Evolutionary conservation across 208 protist genomes (phyloP).

Genomic region (Wallacemonas sp.): DNA sequence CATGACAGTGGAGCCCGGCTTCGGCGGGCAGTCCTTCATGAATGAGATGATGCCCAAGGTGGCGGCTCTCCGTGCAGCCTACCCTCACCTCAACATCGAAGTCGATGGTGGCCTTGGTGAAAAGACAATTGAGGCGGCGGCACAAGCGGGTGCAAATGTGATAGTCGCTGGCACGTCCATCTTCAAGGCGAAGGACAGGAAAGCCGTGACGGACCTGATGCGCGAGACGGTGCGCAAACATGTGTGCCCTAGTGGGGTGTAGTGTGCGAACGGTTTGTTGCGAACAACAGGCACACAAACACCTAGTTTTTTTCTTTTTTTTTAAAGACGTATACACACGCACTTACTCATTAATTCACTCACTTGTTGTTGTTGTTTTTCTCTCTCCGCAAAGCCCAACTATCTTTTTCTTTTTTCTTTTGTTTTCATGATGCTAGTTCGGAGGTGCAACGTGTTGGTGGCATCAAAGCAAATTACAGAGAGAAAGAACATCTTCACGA

Average conservation of each 20-base stretch:
- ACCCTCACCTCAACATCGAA: slow-evolving; percentile 95
- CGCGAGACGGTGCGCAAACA: slow-evolving; percentile 39
- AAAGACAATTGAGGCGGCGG: slow-evolving; percentile 92
- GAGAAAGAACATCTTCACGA: too few species aligned
- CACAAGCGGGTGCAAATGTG: slow-evolving; percentile 97
- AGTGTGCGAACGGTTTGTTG: not conserved
- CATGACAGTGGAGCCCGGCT: slow-evolving; percentile 99
- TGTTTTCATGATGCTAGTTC: not conserved
- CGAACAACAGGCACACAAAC: not conserved
- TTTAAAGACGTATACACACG: too few species aligned
- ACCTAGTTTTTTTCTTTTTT: not conserved
- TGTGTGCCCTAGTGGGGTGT: slow-evolving; percentile 13
- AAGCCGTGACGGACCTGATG: slow-evolving; percentile 46
- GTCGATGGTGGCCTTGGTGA: slow-evolving; percentile 98
- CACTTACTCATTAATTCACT: too few species aligned
- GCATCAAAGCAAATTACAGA: too few species aligned
- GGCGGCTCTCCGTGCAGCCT: slow-evolving; percentile 68
- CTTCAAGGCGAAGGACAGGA: slow-evolving; percentile 81
- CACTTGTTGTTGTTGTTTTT: too few species aligned
- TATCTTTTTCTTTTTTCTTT: not conserved
- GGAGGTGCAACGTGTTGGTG: too few species aligned
- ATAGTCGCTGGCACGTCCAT: slow-evolving; percentile 98
- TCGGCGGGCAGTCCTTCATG: slow-evolving; percentile 99
- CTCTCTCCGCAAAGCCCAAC: too few species aligned
- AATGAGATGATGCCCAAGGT: slow-evolving; percentile 97